Evolutionary conservation across 176 grass and related monocot species (phyloP).

Genomic region (Musa schizocarpa): DNA sequence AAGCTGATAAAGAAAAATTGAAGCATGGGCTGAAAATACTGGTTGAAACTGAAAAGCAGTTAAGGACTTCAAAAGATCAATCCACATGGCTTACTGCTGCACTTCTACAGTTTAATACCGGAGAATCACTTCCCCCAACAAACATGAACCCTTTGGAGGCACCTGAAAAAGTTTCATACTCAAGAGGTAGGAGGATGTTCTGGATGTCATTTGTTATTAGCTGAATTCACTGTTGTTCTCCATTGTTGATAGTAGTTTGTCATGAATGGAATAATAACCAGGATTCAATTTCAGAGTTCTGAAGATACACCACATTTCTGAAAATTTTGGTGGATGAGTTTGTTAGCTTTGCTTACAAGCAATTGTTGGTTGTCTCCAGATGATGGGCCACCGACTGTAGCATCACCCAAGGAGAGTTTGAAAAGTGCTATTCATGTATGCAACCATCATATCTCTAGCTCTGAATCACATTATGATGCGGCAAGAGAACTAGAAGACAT

Average conservation of each 20-base stretch:
- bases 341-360: slow-evolving; percentile 8
- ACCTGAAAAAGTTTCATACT: slow-evolving; percentile 29
- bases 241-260: background rate
- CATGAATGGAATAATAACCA: background rate
- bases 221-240: background rate
- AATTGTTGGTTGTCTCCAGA: slow-evolving; percentile 31
- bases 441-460: slow-evolving; percentile 33
- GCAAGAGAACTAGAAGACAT: slow-evolving; percentile 58
- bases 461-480: slow-evolving; percentile 52
- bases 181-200: slow-evolving; percentile 27
- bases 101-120: slow-evolving; percentile 81
- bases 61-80: slow-evolving; percentile 74
- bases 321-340: background rate
- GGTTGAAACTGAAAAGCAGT: slow-evolving; percentile 89
- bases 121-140: slow-evolving; percentile 43
- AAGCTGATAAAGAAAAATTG: slow-evolving; percentile 50
- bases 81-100: slow-evolving; percentile 94
- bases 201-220: background rate
- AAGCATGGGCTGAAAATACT: slow-evolving; percentile 88
- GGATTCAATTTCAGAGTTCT: background rate
- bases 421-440: slow-evolving; percentile 42
- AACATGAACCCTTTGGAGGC: slow-evolving; percentile 42
- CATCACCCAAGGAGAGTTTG: slow-evolving; percentile 45
- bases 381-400: slow-evolving; percentile 30
- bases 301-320: too few relatives aligned